Conservation (phyloP, 2,329 filamentous ascomycete species). For the Zymoseptoria ardabiliae region DNA sequence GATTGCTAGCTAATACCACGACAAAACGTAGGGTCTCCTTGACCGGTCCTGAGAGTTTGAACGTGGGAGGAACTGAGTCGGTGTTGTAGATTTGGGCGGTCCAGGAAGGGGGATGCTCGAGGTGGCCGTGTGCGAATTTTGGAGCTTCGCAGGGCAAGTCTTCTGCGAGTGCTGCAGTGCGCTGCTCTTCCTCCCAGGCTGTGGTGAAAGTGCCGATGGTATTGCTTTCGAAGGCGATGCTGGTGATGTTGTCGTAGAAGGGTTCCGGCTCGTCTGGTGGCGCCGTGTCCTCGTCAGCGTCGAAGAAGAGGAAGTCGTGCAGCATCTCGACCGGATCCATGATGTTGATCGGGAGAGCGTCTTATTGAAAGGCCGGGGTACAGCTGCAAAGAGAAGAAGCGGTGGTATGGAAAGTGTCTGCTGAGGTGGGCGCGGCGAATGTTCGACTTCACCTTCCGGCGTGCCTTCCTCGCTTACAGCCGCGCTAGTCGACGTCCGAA, state of each 20-base stretch:
- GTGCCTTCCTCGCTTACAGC: not conserved
- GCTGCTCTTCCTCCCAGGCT: not conserved
- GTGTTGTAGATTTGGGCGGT: not conserved
- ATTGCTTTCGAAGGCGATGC: not conserved
- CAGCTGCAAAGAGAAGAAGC: not conserved
- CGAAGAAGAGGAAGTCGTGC: not conserved
- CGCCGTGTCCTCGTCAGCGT: not conserved
- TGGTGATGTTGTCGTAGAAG: not conserved
- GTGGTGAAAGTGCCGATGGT: not conserved
- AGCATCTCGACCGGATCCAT: not conserved
- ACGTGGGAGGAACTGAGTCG: not conserved
- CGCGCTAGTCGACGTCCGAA: not conserved
- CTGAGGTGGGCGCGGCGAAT: not conserved
- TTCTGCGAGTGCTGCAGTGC: not conserved
- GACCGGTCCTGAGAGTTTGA: not conserved
- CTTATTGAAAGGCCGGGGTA: not conserved
- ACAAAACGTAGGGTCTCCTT: not conserved
- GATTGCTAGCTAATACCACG: not conserved
- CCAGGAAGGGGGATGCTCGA: not conserved
- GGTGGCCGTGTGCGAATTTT: not conserved
- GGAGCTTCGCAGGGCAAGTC: not conserved
- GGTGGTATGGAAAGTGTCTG: too few species aligned
- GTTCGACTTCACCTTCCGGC: not conserved
- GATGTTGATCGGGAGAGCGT: not conserved
- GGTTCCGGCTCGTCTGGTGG: not conserved